These are phyloP conservation scores for Sugiyamaella xylanicola DNA, from an alignment of 1,139 yeast genomes.

Conservation along the genomic window DNA sequence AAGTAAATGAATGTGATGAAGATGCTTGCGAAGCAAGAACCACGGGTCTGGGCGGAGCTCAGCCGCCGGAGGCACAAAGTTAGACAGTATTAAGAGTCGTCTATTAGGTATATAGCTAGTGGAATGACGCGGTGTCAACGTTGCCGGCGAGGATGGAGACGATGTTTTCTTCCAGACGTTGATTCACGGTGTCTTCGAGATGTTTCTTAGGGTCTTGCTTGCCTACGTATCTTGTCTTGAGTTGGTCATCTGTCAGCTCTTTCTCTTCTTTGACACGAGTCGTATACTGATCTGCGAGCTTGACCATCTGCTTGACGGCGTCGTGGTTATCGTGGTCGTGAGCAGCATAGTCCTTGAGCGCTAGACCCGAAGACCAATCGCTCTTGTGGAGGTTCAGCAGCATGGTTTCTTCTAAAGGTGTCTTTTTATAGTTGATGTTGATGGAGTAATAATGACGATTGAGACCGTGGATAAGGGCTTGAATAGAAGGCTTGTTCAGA, in stretches of 20 bases:
- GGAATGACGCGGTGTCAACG: constrained; percentile 69
- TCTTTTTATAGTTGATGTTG: constrained; percentile 92
- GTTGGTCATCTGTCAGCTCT: constrained; percentile 82
- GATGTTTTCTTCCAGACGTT: constrained; percentile 84
- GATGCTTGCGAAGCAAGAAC: no score
- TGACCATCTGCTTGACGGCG: constrained; percentile 78
- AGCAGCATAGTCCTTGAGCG: constrained; percentile 72
- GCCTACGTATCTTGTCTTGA: constrained; percentile 95
- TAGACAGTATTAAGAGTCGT: background rate
- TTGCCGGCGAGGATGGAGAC: constrained; percentile 85
- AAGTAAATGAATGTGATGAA: no score
- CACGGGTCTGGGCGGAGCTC: no score
- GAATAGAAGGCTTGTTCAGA: constrained; percentile 95
- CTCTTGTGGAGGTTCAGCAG: constrained; percentile 90
- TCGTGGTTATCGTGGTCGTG: constrained; percentile 77
- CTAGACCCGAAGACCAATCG: constrained; percentile 94
- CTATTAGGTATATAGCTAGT: constrained; percentile 19
- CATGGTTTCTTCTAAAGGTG: constrained; percentile 92
- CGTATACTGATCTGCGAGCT: constrained; percentile 86
- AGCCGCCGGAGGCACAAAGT: background rate
- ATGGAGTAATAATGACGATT: constrained; percentile 96
- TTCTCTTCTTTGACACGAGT: constrained; percentile 91
- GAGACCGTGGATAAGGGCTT: constrained; percentile 94
- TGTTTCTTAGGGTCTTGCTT: constrained; percentile 99
- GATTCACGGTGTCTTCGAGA: constrained; percentile 84